Percentiles rank a stretch among this genome's conserved stretches.
Evolutionary conservation across 306 rosid species (phyloP).

Genomic region (Vigna nakashimae): DNA sequence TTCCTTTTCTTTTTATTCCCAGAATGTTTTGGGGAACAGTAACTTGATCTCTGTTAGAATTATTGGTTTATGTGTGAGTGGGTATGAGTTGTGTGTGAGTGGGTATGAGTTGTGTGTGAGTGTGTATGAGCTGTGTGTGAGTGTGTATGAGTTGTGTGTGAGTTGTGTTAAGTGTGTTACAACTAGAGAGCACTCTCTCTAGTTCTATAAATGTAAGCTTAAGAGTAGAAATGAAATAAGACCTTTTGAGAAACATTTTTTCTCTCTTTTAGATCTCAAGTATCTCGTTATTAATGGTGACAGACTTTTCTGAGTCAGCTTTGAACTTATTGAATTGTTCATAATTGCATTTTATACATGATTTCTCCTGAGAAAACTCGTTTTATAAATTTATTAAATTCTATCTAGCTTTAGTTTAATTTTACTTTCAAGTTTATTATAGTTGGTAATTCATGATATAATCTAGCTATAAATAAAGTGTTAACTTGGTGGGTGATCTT

Average conservation of each 20-base stretch:
- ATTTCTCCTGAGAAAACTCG: constrained; percentile 14
- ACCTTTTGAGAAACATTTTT: no score
- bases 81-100: no score
- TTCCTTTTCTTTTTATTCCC: not conserved
- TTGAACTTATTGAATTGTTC: constrained; percentile 6
- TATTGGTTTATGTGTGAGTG: no score
- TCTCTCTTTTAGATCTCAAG: no score
- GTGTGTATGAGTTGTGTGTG: no score
- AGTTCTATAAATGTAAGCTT: no score
- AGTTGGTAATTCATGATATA: constrained; percentile 21
- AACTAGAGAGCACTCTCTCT: no score
- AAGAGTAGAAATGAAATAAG: no score
- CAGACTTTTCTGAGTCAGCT: not conserved
- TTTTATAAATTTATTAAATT: not conserved
- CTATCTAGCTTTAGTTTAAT: not conserved
- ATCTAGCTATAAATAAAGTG: not conserved
- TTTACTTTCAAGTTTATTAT: constrained; percentile 13
- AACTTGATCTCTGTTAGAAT: not conserved
- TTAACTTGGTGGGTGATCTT: not conserved
- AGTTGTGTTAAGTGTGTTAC: no score
- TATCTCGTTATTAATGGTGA: constrained; percentile 8
- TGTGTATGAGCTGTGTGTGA: no score
- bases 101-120: no score
- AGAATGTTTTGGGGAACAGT: constrained; percentile 17
- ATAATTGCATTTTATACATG: not conserved